Percentiles rank a stretch among this genome's conserved stretches.
Conservation (phyloP, 148 eudicot species). For the Amaranthus cruentus region DNA sequence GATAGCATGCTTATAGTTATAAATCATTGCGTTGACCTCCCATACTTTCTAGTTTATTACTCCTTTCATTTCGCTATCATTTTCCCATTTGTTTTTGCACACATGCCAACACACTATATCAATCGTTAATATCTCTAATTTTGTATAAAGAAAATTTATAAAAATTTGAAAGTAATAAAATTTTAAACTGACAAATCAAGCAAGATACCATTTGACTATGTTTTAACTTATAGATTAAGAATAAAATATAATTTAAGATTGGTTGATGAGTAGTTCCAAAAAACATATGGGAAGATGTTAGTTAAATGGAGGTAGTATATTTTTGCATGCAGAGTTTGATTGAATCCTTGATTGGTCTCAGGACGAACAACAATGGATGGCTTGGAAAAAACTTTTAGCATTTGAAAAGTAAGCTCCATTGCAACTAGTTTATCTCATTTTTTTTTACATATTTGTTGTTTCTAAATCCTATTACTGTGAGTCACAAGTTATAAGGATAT, state of each 20-base stretch:
- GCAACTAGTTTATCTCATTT: not conserved
- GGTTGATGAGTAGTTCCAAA: no score
- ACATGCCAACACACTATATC: no score
- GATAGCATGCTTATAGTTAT: not conserved
- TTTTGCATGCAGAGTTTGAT: constrained; percentile 9
- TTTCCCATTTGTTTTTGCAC: no score
- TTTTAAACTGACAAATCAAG: no score
- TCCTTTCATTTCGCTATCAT: no score
- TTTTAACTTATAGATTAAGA: no score
- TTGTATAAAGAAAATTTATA: no score
- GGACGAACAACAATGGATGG: constrained; percentile 95
- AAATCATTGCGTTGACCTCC: not conserved
- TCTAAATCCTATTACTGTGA: not conserved
- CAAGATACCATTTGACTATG: no score
- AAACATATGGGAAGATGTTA: not conserved
- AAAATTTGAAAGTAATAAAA: no score
- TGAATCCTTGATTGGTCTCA: constrained; percentile 25
- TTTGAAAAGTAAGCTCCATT: constrained; percentile 65
- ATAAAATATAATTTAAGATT: no score
- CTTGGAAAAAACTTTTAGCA: constrained; percentile 81
- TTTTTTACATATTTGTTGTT: not conserved
- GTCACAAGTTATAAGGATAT: not conserved
- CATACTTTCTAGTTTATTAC: no score
- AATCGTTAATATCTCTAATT: no score
- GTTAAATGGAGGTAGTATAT: not conserved